These are phyloP conservation scores for Keithomyces neogunnii DNA, from an alignment of 2,329 filamentous ascomycete species.

Conservation along the genomic window DNA sequence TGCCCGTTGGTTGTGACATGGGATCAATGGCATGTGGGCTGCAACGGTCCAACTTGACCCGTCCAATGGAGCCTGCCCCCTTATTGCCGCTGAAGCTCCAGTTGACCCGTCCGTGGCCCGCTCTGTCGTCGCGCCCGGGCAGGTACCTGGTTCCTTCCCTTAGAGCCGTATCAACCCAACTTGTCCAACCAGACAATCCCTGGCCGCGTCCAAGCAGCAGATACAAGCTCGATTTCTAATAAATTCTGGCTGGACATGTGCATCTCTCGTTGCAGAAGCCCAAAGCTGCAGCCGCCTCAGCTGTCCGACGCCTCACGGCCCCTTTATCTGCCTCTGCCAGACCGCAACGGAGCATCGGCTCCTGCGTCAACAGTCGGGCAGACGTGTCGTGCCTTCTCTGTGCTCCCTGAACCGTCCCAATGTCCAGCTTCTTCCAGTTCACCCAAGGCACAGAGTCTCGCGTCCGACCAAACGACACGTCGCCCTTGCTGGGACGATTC, in stretches of 20 bases:
- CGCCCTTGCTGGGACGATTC: slow-evolving; percentile 56
- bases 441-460: slow-evolving; percentile 55
- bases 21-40: no score
- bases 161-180: neutral
- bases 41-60: no score
- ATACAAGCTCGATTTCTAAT: neutral
- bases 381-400: neutral
- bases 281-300: neutral
- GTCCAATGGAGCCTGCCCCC: no score
- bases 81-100: no score
- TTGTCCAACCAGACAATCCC: neutral
- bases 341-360: neutral
- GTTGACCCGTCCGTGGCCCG: no score
- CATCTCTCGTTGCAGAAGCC: neutral
- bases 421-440: slow-evolving; percentile 61
- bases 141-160: neutral
- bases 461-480: slow-evolving; percentile 43
- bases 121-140: neutral
- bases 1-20: no score
- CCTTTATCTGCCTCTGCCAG: neutral
- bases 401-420: slow-evolving; percentile 18
- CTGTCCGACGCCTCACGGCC: neutral
- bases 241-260: neutral
- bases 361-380: slow-evolving; percentile 2
- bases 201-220: neutral